phyloP scores from a whole-genome alignment of 129 eudicot species.

The Sambucus nigra region DNA sequence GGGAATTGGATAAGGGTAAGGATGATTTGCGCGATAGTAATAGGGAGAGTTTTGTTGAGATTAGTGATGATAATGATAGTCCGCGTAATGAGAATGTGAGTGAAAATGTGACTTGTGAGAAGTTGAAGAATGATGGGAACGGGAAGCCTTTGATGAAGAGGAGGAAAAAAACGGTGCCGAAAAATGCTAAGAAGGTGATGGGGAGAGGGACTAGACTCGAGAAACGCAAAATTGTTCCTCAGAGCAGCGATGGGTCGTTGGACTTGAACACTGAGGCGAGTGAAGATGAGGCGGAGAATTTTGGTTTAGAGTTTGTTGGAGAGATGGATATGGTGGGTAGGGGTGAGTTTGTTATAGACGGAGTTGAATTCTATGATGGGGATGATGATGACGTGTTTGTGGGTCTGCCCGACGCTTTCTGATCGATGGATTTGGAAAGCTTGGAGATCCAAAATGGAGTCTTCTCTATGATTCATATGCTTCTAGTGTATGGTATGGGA shows the following conservation, averaged over 20 bases:
- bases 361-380: conserved; percentile 30
- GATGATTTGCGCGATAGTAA: conserved; percentile 2
- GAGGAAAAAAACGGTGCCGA: conserved; percentile 42
- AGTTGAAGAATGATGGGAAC: not conserved
- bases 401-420: conserved; percentile 19
- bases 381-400: conserved; percentile 46
- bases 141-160: conserved; percentile 19
- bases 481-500: conserved; percentile 11
- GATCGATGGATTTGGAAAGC: conserved; percentile 1
- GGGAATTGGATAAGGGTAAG: not conserved
- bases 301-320: conserved; percentile 6
- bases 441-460: conserved; percentile 2
- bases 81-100: conserved; percentile 2
- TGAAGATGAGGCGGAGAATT: conserved; percentile 13
- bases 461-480: conserved; percentile 4
- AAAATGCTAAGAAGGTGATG: conserved; percentile 34
- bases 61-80: conserved; percentile 31
- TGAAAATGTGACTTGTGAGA: not conserved
- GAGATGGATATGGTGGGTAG: conserved; percentile 7
- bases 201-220: conserved; percentile 35
- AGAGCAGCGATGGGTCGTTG: conserved; percentile 4
- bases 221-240: conserved; percentile 16
- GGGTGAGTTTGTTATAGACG: conserved; percentile 5
- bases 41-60: conserved; percentile 5
- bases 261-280: conserved; percentile 13